These are phyloP conservation scores for Scedosporium aurantiacum DNA, from an alignment of 2,329 filamentous ascomycete genomes.

Conservation along the genomic window DNA sequence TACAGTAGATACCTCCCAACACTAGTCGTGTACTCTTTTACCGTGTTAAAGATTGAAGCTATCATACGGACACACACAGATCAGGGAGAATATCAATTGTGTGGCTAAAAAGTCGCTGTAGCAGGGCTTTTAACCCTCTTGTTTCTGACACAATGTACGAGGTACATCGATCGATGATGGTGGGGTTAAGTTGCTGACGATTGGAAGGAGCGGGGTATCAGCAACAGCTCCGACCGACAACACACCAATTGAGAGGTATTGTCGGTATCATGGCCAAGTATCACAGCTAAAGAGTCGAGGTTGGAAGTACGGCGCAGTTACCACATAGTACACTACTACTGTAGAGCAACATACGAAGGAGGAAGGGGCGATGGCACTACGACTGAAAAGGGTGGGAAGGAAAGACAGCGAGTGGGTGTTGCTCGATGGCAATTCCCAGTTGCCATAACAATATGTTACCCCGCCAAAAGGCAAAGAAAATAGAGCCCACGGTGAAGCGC, in stretches of 20 bases:
- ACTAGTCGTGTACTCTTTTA: too few species aligned
- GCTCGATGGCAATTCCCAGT: neutral
- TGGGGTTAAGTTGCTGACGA: neutral
- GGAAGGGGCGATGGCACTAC: too few species aligned
- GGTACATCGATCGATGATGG: neutral
- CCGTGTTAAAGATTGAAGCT: neutral
- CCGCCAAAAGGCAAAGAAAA: neutral
- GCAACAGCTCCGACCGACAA: neutral
- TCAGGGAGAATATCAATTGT: neutral
- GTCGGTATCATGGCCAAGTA: neutral
- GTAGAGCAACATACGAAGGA: too few species aligned
- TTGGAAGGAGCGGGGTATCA: neutral
- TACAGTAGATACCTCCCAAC: too few species aligned
- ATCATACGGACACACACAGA: neutral
- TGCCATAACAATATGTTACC: neutral
- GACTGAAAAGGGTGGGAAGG: neutral
- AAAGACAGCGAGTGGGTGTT: neutral
- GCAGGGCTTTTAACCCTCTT: constrained; percentile 5
- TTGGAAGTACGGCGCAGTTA: neutral
- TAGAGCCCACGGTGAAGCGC: too few species aligned
- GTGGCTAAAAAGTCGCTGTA: neutral
- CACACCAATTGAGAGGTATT: neutral
- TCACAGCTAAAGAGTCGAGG: neutral
- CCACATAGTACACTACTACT: neutral
- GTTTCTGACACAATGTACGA: neutral